Evolutionary conservation across 2,329 filamentous ascomycete species (phyloP), one percentile per base, ranked within the genome.

Genomic region (Colletotrichum theobromicola): DNA sequence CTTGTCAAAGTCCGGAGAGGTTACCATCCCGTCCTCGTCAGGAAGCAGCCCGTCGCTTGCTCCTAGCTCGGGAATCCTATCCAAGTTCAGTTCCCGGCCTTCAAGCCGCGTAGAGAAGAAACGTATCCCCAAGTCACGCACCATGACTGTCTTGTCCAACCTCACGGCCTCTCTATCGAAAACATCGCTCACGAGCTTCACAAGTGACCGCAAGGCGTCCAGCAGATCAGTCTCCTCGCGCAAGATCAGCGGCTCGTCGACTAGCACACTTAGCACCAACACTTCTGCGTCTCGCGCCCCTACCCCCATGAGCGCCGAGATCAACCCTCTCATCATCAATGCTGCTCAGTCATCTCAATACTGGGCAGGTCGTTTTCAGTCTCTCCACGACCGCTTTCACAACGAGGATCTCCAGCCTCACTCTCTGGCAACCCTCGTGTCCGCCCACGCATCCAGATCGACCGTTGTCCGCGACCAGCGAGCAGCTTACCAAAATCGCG

Each of bases 311-410:
- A 55, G 26, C 16, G 21, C 60, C 30, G 60, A 74, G 24, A 13
- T 30, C 15, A 75, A 75, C 13, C 70, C 60, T 15, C 7, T 46
- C 55, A 79, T 82, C 4, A 81, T 91, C 16, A 79, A 80, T 65
- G 82, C 79, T 0, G 85, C 88, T 3, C 87, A 89, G 77, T 82
- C 86, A 7, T 85, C 87, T 3, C 81, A 85, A 4, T 93, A 92
- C 80, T 94, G 92, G 92, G 84, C 87, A 13, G 92, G 92, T 21
- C 89, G 92, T 50, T 92, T 93, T 79, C 83, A 87, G 65, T 83
- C 89, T 3, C 81, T 93, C 1, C 85, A 89, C 65, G 91, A 93
- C 81, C 87, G 85, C n/a, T 86, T 88, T 26, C 73, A 70, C 32
- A 86, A 83, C 72, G 87, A 89, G 76, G 78, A 55, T 7, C 63